These are phyloP conservation scores for Fraxinus americana DNA, from an alignment of 257 asterid species.

Conservation along the genomic window DNA sequence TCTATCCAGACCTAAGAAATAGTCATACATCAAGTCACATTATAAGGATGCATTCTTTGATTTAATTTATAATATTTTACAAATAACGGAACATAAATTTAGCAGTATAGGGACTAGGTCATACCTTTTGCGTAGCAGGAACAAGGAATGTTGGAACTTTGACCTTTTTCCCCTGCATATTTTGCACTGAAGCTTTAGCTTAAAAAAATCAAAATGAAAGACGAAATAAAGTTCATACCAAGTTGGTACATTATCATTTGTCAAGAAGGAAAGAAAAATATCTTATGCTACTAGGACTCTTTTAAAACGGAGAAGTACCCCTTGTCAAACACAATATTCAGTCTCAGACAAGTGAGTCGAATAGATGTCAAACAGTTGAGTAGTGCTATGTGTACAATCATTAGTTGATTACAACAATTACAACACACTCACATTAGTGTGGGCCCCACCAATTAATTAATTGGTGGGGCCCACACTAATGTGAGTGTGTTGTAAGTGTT, in stretches of 20 bases:
- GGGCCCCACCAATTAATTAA: too few relatives aligned
- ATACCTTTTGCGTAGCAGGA: conserved; percentile 98
- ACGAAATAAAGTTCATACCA: neutral
- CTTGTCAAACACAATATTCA: too few relatives aligned
- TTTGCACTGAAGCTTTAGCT: conserved; percentile 22
- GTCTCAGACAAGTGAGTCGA: too few relatives aligned
- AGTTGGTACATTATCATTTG: neutral
- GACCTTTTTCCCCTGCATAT: conserved; percentile 80
- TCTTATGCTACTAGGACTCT: neutral
- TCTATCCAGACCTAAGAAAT: conserved; percentile 90
- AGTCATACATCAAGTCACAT: neutral
- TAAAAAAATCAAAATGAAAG: neutral
- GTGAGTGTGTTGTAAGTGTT: too few relatives aligned
- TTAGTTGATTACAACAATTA: too few relatives aligned
- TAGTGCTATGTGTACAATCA: too few relatives aligned
- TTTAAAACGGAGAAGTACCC: too few relatives aligned
- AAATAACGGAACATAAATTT: neutral
- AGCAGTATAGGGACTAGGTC: conserved; percentile 11
- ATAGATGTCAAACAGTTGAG: too few relatives aligned
- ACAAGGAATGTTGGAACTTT: conserved; percentile 99
- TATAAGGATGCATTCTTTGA: neutral
- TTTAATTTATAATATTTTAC: neutral
- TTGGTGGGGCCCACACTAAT: too few relatives aligned
- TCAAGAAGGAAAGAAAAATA: neutral
- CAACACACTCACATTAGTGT: too few relatives aligned